phyloP scores from a whole-genome alignment of 805 yeast genomes.

The Saccharomyces kudriavzevii region DNA sequence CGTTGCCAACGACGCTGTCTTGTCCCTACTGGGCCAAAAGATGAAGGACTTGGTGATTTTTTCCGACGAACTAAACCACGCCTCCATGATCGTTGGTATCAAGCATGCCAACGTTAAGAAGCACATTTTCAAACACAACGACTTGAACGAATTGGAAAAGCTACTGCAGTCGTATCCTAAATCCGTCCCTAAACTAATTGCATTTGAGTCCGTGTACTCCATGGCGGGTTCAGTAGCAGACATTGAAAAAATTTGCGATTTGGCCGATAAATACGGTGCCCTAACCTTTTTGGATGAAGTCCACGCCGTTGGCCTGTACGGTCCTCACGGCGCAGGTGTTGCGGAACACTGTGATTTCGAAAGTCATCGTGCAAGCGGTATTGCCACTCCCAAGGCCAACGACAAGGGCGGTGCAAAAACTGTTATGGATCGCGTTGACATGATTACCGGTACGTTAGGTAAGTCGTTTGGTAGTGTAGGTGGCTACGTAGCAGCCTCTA shows the following conservation, averaged over 20 bases:
- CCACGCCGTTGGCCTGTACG: slow-evolving; percentile 98
- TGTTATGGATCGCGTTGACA: slow-evolving; percentile 83
- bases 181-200: slow-evolving; percentile 87
- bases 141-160: slow-evolving; percentile 73
- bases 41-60: slow-evolving; percentile 84
- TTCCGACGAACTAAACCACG: slow-evolving; percentile 90
- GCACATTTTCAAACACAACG: slow-evolving; percentile 87
- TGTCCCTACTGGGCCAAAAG: slow-evolving; percentile 84
- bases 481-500: slow-evolving; percentile 90
- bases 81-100: slow-evolving; percentile 96
- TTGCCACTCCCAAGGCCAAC: slow-evolving; percentile 36
- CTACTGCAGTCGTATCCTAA: slow-evolving; percentile 73
- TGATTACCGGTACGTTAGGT: slow-evolving; percentile 96
- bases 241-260: slow-evolving; percentile 82
- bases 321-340: slow-evolving; percentile 99
- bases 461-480: slow-evolving; percentile 97
- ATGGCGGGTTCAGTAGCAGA: slow-evolving; percentile 98
- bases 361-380: slow-evolving; percentile 63
- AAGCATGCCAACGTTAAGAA: slow-evolving; percentile 81
- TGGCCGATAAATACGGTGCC: slow-evolving; percentile 97
- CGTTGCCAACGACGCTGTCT: slow-evolving; percentile 93
- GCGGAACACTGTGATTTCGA: slow-evolving; percentile 94
- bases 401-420: slow-evolving; percentile 33
- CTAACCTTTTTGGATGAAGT: slow-evolving; percentile 95
- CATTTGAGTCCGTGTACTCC: slow-evolving; percentile 94